Percentiles rank a stretch among this genome's conserved stretches.
Evolutionary conservation across 768 basidiomycete species (phyloP).

Genomic region (Daedaleopsis nitida): DNA sequence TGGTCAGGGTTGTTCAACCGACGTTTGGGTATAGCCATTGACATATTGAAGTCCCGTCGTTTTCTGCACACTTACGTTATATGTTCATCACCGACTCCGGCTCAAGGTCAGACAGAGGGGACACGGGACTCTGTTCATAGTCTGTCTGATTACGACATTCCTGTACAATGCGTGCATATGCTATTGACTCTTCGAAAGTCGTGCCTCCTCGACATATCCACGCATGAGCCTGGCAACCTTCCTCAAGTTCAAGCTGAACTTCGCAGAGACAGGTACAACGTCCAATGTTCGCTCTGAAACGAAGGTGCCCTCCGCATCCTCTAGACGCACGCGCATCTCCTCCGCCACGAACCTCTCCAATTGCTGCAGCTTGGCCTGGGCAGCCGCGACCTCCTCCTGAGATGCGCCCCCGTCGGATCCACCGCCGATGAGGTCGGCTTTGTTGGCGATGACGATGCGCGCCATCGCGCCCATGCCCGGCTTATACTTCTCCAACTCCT

Average conservation of each 20-base stretch:
- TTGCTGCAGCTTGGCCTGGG: conserved; percentile 54
- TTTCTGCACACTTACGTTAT: no score
- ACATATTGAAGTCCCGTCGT: no score
- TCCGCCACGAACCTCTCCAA: conserved; percentile 59
- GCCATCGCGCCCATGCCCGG: conserved; percentile 76
- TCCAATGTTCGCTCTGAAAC: conserved; percentile 47
- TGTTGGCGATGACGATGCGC: conserved; percentile 89
- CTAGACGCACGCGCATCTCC: conserved; percentile 40
- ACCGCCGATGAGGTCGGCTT: conserved; percentile 81
- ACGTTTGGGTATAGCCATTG: no score
- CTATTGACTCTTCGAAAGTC: not conserved
- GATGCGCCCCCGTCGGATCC: conserved; percentile 38
- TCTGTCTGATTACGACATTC: not conserved
- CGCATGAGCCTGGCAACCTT: conserved; percentile 71
- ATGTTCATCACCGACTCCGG: no score
- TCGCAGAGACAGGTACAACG: conserved; percentile 84
- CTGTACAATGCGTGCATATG: not conserved
- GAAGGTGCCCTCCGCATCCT: conserved; percentile 17
- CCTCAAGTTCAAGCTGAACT: conserved; percentile 79
- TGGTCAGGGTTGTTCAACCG: no score
- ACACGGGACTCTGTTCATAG: no score
- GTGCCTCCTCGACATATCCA: conserved; percentile 59
- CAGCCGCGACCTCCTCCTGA: conserved; percentile 49
- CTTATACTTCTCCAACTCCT: conserved; percentile 86
- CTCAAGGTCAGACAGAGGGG: no score